Evolutionary conservation across 2,329 filamentous ascomycete genomes (phyloP).

Genomic region (Aureobasidium sp.): DNA sequence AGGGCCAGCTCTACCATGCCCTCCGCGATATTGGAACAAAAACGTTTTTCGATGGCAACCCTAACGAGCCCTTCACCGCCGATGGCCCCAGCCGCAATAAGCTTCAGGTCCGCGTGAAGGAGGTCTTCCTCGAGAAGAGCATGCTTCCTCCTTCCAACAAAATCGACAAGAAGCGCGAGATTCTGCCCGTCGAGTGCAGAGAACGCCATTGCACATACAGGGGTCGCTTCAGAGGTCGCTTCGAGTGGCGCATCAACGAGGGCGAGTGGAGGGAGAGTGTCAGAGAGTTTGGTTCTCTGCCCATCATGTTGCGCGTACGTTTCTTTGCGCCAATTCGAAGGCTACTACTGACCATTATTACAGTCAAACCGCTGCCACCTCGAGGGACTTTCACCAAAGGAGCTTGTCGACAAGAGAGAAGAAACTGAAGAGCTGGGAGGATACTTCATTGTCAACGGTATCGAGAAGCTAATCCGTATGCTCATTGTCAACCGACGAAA

Average conservation of each 20-base stretch:
- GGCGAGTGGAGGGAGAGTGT: conserved; percentile 75
- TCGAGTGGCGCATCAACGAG: conserved; percentile 82
- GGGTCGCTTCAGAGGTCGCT: conserved; percentile 70
- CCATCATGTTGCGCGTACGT: conserved; percentile 82
- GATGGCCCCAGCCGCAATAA: conserved; percentile 44
- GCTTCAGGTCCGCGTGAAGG: conserved; percentile 68
- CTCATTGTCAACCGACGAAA: conserved; percentile 85
- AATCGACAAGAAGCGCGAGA: conserved; percentile 71
- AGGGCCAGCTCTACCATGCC: conserved; percentile 65
- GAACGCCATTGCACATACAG: conserved; percentile 89
- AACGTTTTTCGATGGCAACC: conserved; percentile 72
- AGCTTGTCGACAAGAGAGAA: conserved; percentile 79
- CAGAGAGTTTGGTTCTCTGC: conserved; percentile 78
- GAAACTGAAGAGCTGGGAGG: conserved; percentile 94
- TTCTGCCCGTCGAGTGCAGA: conserved; percentile 86
- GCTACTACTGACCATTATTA: conserved; percentile 16
- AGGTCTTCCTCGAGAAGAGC: conserved; percentile 75
- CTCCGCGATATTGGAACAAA: conserved; percentile 86
- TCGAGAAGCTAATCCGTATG: conserved; percentile 92
- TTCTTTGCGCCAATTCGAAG: not conserved
- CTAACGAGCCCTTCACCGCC: conserved; percentile 19
- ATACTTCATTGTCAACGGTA: conserved; percentile 96
- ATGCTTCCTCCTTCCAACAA: conserved; percentile 75
- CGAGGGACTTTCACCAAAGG: conserved; percentile 71
- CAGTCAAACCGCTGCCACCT: conserved; percentile 87